Base-by-base conservation (phyloP, 2,329 filamentous ascomycete species). In the Emmonsia crescens region DNA sequence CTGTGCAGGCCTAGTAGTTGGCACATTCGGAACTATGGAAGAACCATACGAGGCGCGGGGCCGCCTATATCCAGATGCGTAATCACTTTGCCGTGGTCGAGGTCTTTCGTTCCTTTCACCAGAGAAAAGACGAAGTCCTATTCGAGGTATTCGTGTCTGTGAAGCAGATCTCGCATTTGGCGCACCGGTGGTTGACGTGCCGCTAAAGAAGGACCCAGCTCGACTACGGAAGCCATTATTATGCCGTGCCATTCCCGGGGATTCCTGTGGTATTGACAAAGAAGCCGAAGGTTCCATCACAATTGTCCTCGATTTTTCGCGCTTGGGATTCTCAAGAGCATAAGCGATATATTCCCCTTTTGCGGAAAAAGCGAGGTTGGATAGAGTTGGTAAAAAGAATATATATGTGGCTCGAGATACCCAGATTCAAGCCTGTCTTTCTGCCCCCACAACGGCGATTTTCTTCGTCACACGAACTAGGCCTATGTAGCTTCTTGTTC, bases 1-100 rank as follows among this genome's bases (percentile, higher is more conserved):
- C 16, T 33, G 61, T 19, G 64, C 57, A 38, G 36, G 62, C 3
- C 48, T 60, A 31, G 29, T 21, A 14, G 59, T 62, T 29, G 67
- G 62, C 21, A 64, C 60, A 31, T 60, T 55, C 19, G 64, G 59
- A 56, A 70, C 67, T 44, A 70, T 68, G 38, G 69, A 59, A 16
- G 69, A 67, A 21, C 66, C 64, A 36, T 66, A 68, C 10, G 69
- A 70, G 5, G 61, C 55, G 24, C 61, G 60, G 10, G 68, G 67
- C 60, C 70, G 65, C 29, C 63, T 61, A 24, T 24, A 24, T 38
- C 46, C 55, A 24, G 49, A 19, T 24, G 48, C n/a, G n/a, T 51
- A 40, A 14, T 59, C 42, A 33, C 48, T 60, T n/a, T 40, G 51
- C 24, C 16, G 33, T 24, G n/a, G 55, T 12, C 33, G 40, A 21